phyloP scores from a whole-genome alignment of 2,329 filamentous ascomycete genomes.

The Pseudogymnoascus destructans region DNA sequence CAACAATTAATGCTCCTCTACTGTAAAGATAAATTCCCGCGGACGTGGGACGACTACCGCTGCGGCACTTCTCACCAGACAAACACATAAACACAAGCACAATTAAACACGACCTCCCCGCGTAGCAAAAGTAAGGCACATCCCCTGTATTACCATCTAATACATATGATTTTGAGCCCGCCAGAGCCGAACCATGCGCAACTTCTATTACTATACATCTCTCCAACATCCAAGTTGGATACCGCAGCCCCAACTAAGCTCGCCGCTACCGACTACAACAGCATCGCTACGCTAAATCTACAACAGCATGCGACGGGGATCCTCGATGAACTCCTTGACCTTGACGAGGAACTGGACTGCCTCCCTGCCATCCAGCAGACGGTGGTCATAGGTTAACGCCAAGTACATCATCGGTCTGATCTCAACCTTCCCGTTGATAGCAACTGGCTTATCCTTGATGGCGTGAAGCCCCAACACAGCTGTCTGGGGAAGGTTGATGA shows the following conservation, averaged over 20 bases:
- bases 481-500: conserved; percentile 93
- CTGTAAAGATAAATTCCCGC: neutral
- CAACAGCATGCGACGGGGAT: conserved; percentile 82
- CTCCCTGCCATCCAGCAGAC: conserved; percentile 86
- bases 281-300: conserved; percentile 16
- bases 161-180: neutral
- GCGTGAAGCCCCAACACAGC: conserved; percentile 87
- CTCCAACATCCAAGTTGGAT: neutral
- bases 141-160: conserved; percentile 2
- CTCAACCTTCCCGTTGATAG: conserved; percentile 84
- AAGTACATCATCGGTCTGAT: conserved; percentile 99
- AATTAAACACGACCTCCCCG: neutral
- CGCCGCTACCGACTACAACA: neutral
- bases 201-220: conserved; percentile 1
- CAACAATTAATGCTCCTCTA: neutral
- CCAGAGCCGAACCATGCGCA: neutral
- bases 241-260: neutral
- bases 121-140: neutral
- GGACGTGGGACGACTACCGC: neutral
- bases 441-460: conserved; percentile 88
- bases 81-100: neutral
- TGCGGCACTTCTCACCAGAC: neutral
- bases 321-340: conserved; percentile 96
- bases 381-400: conserved; percentile 93
- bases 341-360: conserved; percentile 94